A percentile compares a stretch with the other conserved stretches of the same genome.
These are phyloP conservation scores for Stramenopiles sp. DNA, from an alignment of 352 stramenopile species.

Conservation along the genomic window DNA sequence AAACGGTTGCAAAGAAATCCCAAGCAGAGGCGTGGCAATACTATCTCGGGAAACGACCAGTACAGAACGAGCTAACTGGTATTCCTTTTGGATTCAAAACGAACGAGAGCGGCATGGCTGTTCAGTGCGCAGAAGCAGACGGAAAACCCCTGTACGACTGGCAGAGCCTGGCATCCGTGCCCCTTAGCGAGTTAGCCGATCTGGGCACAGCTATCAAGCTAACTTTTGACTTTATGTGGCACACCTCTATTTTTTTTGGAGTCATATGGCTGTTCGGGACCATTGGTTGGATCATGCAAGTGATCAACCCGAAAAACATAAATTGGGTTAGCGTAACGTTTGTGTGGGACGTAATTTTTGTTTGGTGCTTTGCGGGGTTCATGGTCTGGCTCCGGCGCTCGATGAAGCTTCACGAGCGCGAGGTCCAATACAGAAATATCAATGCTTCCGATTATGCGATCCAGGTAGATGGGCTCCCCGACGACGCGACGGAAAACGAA, in stretches of 20 bases:
- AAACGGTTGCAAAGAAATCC: not conserved
- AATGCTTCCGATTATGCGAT: not conserved
- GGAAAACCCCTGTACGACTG: not conserved
- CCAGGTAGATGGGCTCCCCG: not conserved
- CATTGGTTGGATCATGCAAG: not conserved
- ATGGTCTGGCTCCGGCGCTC: not conserved
- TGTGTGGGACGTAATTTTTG: not conserved
- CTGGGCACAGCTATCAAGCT: not conserved
- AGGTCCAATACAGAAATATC: not conserved
- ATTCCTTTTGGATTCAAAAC: not conserved
- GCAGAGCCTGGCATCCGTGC: not conserved
- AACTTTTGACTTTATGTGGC: not conserved
- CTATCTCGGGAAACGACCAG: not conserved
- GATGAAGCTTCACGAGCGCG: not conserved
- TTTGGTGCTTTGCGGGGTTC: not conserved
- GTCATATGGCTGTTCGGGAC: not conserved
- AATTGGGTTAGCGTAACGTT: not conserved
- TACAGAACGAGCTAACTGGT: not conserved
- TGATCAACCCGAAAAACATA: not conserved
- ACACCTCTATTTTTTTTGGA: not conserved
- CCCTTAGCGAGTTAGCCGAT: not conserved
- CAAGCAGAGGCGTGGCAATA: not conserved
- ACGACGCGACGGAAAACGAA: not conserved
- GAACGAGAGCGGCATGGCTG: not conserved
- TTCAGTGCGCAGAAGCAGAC: not conserved